Percentiles rank a stretch among this genome's conserved stretches.
phyloP scores from a whole-genome alignment of 1,284 basidiomycete species.

The Coniferiporia weirii region DNA sequence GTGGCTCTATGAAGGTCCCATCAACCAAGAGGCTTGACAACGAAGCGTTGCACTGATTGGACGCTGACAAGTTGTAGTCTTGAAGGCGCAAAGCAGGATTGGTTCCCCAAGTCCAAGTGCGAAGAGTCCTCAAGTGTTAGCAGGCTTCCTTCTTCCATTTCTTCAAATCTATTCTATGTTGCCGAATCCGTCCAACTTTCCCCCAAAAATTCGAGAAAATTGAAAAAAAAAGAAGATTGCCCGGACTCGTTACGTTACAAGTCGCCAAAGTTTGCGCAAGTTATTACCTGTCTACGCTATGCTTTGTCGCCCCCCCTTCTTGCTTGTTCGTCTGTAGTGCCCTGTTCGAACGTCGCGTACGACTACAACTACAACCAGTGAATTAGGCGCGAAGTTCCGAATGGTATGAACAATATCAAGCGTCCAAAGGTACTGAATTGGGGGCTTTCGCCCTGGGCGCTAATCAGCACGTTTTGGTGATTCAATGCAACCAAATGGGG shows the following conservation, averaged over 20 bases:
- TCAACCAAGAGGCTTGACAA: constrained; percentile 7
- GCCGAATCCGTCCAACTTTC: constrained; percentile 4
- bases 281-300: constrained; percentile 35
- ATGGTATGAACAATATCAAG: constrained; percentile 6
- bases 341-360: constrained; percentile 23
- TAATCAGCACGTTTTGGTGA: not conserved
- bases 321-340: constrained; percentile 42
- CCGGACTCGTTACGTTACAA: constrained; percentile 11
- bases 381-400: constrained; percentile 1
- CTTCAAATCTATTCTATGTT: constrained; percentile 15
- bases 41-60: not conserved
- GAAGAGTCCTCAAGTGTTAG: constrained; percentile 25
- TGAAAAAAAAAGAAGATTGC: constrained; percentile 18
- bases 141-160: constrained; percentile 28
- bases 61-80: constrained; percentile 2
- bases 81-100: not conserved
- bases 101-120: constrained; percentile 21
- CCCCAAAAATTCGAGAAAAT: not conserved
- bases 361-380: not conserved
- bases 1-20: not conserved
- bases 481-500: no score
- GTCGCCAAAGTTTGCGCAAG: constrained; percentile 25
- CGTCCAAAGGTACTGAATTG: not conserved
- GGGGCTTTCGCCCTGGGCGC: not conserved
- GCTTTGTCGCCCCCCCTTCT: constrained; percentile 33